phyloP scores from a whole-genome alignment of 1,139 yeast genomes.

The Pneumocystis sp. region DNA sequence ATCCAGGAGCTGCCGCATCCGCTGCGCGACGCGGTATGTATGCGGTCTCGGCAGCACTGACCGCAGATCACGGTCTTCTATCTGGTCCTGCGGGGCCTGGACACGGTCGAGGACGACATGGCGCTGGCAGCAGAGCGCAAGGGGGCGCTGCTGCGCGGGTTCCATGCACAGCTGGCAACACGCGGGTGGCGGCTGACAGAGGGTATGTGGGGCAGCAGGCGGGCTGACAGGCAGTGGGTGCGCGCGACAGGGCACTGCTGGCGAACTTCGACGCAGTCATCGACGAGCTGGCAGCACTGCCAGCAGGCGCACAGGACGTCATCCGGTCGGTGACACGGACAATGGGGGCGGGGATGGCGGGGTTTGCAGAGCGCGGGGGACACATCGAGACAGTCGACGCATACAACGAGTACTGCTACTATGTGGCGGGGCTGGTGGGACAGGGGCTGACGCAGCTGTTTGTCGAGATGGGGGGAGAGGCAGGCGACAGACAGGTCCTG shows the following conservation, averaged over 20 bases:
- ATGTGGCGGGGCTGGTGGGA: constrained; percentile 96
- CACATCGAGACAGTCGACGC: constrained; percentile 54
- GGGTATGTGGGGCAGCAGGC: constrained; percentile 5
- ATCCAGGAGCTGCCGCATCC: constrained; percentile 86
- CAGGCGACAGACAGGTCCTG: constrained; percentile 3
- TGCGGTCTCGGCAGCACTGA: constrained; percentile 11
- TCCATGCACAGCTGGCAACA: constrained; percentile 45
- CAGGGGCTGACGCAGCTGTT: constrained; percentile 81
- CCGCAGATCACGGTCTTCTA: constrained; percentile 49
- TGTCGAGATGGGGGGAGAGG: constrained; percentile 38
- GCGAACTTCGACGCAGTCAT: constrained; percentile 59
- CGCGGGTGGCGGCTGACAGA: constrained; percentile 70
- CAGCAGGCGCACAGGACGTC: constrained; percentile 63
- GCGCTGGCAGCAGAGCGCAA: constrained; percentile 55
- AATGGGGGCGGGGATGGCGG: constrained; percentile 99
- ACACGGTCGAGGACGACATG: constrained; percentile 96
- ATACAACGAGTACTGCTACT: constrained; percentile 83
- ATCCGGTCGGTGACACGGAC: constrained; percentile 58
- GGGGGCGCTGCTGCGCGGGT: constrained; percentile 56
- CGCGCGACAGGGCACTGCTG: constrained; percentile 66
- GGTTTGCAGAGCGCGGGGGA: constrained; percentile 32
- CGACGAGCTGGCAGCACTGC: constrained; percentile 54
- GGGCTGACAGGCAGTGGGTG: constrained; percentile 26
- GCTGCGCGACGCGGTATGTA: constrained; percentile 49
- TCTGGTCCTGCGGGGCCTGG: constrained; percentile 74